These are phyloP conservation scores for Halteria grandinella DNA, from an alignment of 73 alveolate species.

Conservation along the genomic window DNA sequence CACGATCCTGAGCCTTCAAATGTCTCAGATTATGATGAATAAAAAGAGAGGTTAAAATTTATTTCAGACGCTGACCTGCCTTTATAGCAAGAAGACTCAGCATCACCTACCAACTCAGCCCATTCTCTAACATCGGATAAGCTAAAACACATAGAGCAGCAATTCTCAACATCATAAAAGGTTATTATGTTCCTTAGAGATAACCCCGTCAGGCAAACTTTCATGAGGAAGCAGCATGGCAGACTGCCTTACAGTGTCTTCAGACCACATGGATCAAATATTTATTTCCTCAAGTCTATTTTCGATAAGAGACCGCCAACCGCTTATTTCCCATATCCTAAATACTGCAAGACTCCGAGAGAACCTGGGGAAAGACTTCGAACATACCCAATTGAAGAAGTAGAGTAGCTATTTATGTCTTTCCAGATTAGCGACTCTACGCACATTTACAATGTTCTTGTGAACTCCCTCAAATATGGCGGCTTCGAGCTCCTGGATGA, in stretches of 20 bases:
- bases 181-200: conserved; percentile 2
- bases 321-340: conserved; percentile 66
- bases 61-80: too few relatives aligned
- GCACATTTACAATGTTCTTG: conserved; percentile 66
- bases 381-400: conserved; percentile 25
- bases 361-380: background rate
- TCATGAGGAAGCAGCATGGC: conserved; percentile 30
- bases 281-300: conserved; percentile 28
- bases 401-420: conserved; percentile 41
- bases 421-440: conserved; percentile 54
- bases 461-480: conserved; percentile 46
- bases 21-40: conserved; percentile 37
- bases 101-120: too few relatives aligned
- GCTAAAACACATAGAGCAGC: too few relatives aligned
- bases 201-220: conserved; percentile 37
- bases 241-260: conserved; percentile 45
- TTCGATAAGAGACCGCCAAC: conserved; percentile 62
- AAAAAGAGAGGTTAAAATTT: conserved; percentile 7
- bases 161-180: too few relatives aligned
- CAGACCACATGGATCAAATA: conserved; percentile 27
- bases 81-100: too few relatives aligned
- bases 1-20: conserved; percentile 11
- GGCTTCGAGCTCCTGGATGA: conserved; percentile 56
- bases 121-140: too few relatives aligned
- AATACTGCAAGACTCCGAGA: conserved; percentile 7